These are phyloP conservation scores for Diaporthe citrichinensis DNA, from an alignment of 2,329 filamentous ascomycete species.

Conservation along the genomic window DNA sequence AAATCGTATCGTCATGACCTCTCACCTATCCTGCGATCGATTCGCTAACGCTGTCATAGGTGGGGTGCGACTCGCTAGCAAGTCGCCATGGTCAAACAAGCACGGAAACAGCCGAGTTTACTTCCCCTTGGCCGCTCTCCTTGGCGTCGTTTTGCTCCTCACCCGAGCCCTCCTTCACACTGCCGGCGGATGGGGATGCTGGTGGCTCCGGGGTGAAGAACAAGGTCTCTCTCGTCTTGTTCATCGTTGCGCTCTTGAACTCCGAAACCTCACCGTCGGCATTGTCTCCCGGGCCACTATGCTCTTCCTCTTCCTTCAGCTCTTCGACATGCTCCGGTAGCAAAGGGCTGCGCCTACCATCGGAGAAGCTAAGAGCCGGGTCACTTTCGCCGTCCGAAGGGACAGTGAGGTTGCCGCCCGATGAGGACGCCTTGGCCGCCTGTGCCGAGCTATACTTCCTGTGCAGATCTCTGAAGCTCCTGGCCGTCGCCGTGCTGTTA, in stretches of 20 bases:
- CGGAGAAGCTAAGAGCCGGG: conserved; percentile 71
- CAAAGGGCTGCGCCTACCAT: conserved; percentile 69
- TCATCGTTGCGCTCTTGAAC: conserved; percentile 49
- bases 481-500: conserved; percentile 75
- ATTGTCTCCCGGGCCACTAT: conserved; percentile 33
- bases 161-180: conserved; percentile 44
- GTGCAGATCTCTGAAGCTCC: conserved; percentile 75
- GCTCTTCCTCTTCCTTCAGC: conserved; percentile 46
- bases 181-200: conserved; percentile 49
- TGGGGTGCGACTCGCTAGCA: background rate
- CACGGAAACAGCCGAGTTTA: conserved; percentile 31
- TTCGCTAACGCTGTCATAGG: background rate
- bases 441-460: conserved; percentile 71
- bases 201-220: conserved; percentile 61
- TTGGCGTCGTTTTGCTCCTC: conserved; percentile 38
- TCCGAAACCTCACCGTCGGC: conserved; percentile 43
- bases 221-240: conserved; percentile 49
- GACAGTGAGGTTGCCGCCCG: conserved; percentile 58
- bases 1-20: conserved; percentile 39
- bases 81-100: conserved; percentile 37
- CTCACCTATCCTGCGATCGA: background rate
- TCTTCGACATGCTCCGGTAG: conserved; percentile 63
- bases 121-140: conserved; percentile 31
- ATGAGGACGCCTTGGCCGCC: conserved; percentile 57
- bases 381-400: conserved; percentile 74